phyloP scores from a whole-genome alignment of 2,329 filamentous ascomycete species.

The Ascochyta viciae-villosae region DNA sequence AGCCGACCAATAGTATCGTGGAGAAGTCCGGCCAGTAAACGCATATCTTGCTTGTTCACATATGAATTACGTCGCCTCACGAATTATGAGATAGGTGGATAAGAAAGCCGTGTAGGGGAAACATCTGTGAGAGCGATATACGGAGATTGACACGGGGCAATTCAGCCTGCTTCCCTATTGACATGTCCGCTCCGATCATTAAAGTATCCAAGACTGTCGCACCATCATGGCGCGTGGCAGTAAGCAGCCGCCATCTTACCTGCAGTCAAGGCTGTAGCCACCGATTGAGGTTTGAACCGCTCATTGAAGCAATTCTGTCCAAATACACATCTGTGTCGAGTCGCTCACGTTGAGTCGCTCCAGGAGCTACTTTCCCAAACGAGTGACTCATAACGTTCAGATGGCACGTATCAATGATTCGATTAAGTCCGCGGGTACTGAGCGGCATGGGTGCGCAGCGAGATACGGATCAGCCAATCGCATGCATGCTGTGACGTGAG shows the following conservation, averaged over 20 bases:
- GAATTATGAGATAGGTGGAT: too few relatives aligned
- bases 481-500: background rate
- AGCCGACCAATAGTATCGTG: background rate
- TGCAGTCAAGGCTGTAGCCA: background rate
- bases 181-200: background rate
- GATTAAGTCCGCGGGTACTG: background rate
- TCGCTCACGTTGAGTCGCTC: background rate
- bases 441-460: background rate
- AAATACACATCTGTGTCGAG: background rate
- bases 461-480: background rate
- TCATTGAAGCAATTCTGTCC: background rate
- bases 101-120: too few relatives aligned
- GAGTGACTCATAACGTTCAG: too few relatives aligned
- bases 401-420: background rate
- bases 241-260: conserved; percentile 5
- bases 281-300: background rate
- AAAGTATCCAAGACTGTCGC: background rate
- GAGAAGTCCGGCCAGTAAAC: background rate
- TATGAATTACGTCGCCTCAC: too few relatives aligned
- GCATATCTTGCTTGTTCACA: background rate
- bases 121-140: too few relatives aligned
- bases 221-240: background rate
- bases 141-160: background rate
- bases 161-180: background rate
- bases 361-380: background rate